A percentile compares a stretch with the other conserved stretches of the same genome.
Conservation (phyloP, 345 rosid genomes). For the Populus simonii region DNA sequence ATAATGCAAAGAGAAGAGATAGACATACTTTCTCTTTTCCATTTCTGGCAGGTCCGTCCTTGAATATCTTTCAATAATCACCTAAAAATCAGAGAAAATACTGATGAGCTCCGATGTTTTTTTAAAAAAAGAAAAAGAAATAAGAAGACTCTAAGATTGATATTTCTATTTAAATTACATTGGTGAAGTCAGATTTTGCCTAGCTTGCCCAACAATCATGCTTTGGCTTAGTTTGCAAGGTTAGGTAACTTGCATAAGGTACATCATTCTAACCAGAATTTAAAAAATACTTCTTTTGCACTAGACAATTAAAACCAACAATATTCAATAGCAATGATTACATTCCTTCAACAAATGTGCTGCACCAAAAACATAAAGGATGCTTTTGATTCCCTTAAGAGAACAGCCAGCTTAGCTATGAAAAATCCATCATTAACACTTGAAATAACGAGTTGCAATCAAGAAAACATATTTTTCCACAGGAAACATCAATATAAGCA, state of each 20-base stretch:
- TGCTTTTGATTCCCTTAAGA: not conserved
- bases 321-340: not conserved
- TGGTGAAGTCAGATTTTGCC: not conserved
- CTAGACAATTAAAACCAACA: not conserved
- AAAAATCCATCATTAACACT: not conserved
- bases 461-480: not conserved
- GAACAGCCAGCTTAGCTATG: not conserved
- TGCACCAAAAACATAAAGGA: not conserved
- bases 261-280: not conserved
- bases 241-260: not conserved
- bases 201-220: not conserved
- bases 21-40: slow-evolving; percentile 68
- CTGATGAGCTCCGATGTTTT: not conserved
- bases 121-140: not conserved
- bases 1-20: not conserved
- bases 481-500: not conserved
- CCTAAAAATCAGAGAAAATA: slow-evolving; percentile 30
- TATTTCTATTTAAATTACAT: not conserved
- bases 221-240: not conserved
- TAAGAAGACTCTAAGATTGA: not conserved
- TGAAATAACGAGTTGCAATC: not conserved
- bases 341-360: not conserved
- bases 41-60: slow-evolving; percentile 66
- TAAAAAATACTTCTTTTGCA: not conserved
- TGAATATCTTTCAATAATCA: slow-evolving; percentile 62